A percentile compares a stretch with the other conserved stretches of the same genome.
Conservation (phyloP, 257 asterid species). For the Solanum lycopersicoides region DNA sequence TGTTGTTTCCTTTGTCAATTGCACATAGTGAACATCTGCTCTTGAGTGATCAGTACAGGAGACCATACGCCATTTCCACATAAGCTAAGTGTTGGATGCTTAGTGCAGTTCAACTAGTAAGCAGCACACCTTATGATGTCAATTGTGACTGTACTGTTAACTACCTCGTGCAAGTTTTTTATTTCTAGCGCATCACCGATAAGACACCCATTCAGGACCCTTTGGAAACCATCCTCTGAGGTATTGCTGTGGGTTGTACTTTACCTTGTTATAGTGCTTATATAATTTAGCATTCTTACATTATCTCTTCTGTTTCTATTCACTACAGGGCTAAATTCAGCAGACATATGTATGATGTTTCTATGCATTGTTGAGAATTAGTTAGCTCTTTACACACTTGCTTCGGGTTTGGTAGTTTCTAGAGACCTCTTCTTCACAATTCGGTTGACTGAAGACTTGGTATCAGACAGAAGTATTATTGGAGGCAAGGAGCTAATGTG, state of each 20-base stretch:
- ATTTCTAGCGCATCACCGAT: conserved; percentile 33
- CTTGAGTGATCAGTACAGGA: conserved; percentile 37
- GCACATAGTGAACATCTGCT: conserved; percentile 62
- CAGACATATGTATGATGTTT: not conserved
- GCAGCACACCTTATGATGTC: conserved; percentile 19
- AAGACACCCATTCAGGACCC: conserved; percentile 39
- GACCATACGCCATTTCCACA: conserved; percentile 39
- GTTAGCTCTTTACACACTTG: not conserved
- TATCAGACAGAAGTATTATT: conserved; percentile 6
- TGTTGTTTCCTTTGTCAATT: conserved; percentile 80
- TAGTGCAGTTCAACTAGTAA: conserved; percentile 39
- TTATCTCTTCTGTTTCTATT: not conserved
- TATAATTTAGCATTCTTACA: not conserved
- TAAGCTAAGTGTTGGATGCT: conserved; percentile 46
- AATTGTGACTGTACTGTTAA: conserved; percentile 3
- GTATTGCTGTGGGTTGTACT: conserved; percentile 16
- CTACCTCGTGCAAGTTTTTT: conserved; percentile 10
- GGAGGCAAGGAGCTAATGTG: conserved; percentile 2
- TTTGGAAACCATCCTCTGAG: conserved; percentile 27
- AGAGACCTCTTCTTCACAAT: conserved; percentile 1
- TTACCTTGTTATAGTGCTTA: not conserved
- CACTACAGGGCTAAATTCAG: not conserved
- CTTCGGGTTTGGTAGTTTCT: conserved; percentile 1
- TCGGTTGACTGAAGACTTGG: conserved; percentile 30
- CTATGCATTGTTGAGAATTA: not conserved